Conservation (phyloP, 352 stramenopile genomes). For the Phytopythium cucurbitacearum region DNA sequence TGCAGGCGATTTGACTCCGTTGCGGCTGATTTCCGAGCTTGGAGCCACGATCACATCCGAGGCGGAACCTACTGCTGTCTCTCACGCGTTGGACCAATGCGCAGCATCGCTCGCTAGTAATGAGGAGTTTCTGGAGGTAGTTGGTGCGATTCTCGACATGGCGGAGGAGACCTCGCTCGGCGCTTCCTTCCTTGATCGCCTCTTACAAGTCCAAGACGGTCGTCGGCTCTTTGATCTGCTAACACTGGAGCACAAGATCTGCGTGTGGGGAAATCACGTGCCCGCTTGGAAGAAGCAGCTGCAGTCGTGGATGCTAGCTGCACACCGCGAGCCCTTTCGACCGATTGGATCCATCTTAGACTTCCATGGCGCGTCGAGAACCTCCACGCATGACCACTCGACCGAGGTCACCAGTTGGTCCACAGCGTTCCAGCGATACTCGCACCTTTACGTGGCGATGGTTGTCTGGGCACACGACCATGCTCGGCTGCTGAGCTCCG, state of each 20-base stretch:
- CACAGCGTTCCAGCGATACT: conserved; percentile 20
- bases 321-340: conserved; percentile 23
- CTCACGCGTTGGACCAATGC: conserved; percentile 25
- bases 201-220: conserved; percentile 8
- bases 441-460: conserved; percentile 34
- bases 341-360: conserved; percentile 15
- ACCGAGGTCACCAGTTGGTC: background rate
- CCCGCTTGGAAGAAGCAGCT: conserved; percentile 35
- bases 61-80: conserved; percentile 11
- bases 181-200: conserved; percentile 17
- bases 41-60: background rate
- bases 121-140: conserved; percentile 23
- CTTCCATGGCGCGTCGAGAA: background rate
- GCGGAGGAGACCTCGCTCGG: conserved; percentile 13
- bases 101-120: conserved; percentile 16
- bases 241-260: conserved; percentile 14
- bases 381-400: too few species aligned
- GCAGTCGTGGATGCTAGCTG: conserved; percentile 32
- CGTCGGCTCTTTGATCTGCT: conserved; percentile 23
- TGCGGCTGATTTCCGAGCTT: too few species aligned
- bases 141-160: conserved; percentile 15
- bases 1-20: too few species aligned
- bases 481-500: conserved; percentile 25
- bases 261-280: conserved; percentile 37
- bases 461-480: conserved; percentile 29